Evolutionary conservation across 192 early-diverging fungal species (phyloP).

Genomic region (Linnemannia exigua): DNA sequence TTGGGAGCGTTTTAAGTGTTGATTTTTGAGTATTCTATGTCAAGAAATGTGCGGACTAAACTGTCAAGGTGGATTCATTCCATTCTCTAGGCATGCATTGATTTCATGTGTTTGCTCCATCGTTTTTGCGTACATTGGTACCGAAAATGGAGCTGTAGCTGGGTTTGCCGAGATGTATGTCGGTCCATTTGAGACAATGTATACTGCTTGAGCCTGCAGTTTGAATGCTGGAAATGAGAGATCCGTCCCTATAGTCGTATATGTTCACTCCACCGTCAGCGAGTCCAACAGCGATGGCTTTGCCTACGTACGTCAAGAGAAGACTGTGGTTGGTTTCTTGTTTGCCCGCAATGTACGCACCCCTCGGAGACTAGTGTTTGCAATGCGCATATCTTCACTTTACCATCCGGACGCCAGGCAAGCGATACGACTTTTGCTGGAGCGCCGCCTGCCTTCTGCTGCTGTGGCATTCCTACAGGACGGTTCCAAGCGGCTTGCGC

Average conservation of each 20-base stretch:
- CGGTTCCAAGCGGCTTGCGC: background rate
- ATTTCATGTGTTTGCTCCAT: background rate
- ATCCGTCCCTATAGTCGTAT: constrained; percentile 44
- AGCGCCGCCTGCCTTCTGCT: background rate
- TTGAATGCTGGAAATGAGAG: constrained; percentile 1
- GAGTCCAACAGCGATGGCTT: constrained; percentile 41
- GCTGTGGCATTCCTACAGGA: background rate
- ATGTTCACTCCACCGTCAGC: constrained; percentile 33
- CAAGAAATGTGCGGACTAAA: constrained; percentile 1
- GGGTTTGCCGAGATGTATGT: constrained; percentile 23
- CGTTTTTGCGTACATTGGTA: constrained; percentile 17
- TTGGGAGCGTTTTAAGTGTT: constrained; percentile 19
- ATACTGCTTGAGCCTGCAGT: background rate
- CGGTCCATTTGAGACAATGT: constrained; percentile 37
- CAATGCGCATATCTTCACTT: background rate
- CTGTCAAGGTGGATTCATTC: background rate
- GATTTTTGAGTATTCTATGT: constrained; percentile 32
- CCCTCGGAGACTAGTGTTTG: background rate
- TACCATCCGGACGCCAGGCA: constrained; percentile 50
- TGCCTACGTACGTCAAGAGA: constrained; percentile 1
- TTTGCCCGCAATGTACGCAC: no score
- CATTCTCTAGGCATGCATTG: background rate
- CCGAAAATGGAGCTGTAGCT: constrained; percentile 8
- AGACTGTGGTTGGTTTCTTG: background rate
- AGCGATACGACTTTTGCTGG: constrained; percentile 27